phyloP scores from a whole-genome alignment of 139 green algal genomes.

The Microglena sp. region DNA sequence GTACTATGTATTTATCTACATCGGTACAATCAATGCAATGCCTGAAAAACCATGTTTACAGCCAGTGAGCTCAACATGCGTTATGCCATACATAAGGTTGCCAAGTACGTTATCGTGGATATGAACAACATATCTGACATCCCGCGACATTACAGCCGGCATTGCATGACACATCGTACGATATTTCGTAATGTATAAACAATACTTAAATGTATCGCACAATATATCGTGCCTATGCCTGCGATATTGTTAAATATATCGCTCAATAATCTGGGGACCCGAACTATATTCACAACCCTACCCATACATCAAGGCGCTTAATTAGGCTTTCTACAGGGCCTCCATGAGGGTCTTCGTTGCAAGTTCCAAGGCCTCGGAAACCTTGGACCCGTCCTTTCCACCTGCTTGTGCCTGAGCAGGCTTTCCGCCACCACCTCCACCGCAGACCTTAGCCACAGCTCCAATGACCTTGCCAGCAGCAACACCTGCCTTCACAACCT shows the following conservation, averaged over 20 bases:
- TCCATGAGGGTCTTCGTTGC: constrained; percentile 23
- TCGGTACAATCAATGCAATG: no score
- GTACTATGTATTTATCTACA: no score
- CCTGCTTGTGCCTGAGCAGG: constrained; percentile 82
- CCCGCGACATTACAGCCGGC: no score
- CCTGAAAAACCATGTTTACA: no score
- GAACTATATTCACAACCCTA: not conserved
- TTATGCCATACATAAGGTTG: no score
- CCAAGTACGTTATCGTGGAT: no score
- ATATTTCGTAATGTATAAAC: not conserved
- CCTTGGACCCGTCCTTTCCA: constrained; percentile 55
- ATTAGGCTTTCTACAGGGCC: constrained; percentile 21
- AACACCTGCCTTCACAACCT: constrained; percentile 42
- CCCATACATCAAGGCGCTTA: not conserved
- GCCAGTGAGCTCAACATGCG: no score
- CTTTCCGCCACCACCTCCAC: constrained; percentile 79
- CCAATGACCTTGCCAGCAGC: constrained; percentile 81
- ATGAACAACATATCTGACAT: no score
- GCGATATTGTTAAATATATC: no score
- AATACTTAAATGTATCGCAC: not conserved
- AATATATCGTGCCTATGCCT: no score
- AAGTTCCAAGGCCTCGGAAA: constrained; percentile 39
- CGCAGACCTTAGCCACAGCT: constrained; percentile 76
- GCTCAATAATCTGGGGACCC: not conserved
- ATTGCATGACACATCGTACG: constrained; percentile 7